phyloP scores from a whole-genome alignment of 345 rosid genomes.

The Murraya paniculata region DNA sequence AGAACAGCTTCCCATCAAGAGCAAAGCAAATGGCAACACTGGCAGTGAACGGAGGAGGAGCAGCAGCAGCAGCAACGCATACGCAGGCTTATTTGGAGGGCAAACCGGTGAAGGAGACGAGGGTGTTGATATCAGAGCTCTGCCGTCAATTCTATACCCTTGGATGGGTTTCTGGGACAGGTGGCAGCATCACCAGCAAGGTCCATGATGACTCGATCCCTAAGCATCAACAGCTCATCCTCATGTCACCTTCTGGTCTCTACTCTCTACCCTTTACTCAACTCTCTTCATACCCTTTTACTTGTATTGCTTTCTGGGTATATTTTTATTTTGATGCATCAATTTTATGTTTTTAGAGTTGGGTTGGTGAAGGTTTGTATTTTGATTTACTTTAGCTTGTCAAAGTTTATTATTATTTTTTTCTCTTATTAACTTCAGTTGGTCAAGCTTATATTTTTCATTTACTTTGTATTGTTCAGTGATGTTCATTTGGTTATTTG shows the following conservation, averaged over 20 bases:
- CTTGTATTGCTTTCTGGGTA: not conserved
- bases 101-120: constrained; percentile 58
- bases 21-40: constrained; percentile 7
- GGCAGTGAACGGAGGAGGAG: constrained; percentile 31
- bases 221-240: constrained; percentile 64
- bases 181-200: constrained; percentile 88
- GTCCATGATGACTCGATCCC: constrained; percentile 79
- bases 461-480: not conserved
- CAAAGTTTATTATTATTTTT: not conserved
- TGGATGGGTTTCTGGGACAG: constrained; percentile 97
- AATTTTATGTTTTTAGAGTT: not conserved
- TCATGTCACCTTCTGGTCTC: constrained; percentile 96
- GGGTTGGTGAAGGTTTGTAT: not conserved
- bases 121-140: constrained; percentile 62
- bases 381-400: not conserved
- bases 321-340: not conserved
- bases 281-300: not conserved
- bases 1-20: not conserved
- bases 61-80: constrained; percentile 38
- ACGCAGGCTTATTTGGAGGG: constrained; percentile 73
- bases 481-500: not conserved
- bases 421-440: not conserved
- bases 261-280: not conserved
- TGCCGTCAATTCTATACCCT: constrained; percentile 83
- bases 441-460: not conserved